A percentile compares a stretch with the other conserved stretches of the same genome.
phyloP scores from a whole-genome alignment of 345 rosid genomes.

The Populus nigra region DNA sequence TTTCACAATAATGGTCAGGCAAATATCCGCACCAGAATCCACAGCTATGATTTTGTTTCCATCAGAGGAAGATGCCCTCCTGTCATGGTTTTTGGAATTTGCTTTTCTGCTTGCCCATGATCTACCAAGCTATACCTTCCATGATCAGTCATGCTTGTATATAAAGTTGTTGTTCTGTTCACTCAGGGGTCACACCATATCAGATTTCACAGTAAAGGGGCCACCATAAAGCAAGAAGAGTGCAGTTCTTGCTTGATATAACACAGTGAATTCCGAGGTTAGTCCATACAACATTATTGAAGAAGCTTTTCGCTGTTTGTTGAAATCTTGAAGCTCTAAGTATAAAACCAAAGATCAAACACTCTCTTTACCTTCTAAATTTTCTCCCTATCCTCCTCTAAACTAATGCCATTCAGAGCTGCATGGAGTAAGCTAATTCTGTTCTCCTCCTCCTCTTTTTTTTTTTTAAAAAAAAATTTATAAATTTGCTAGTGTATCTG shows the following conservation, averaged over 20 bases:
- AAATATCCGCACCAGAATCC: slow-evolving; percentile 32
- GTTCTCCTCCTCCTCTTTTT: too few relatives aligned
- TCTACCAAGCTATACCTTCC: background rate
- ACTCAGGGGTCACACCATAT: background rate
- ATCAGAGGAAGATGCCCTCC: slow-evolving; percentile 27
- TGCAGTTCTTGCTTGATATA: background rate
- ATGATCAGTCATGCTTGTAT: background rate
- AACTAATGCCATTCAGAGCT: background rate
- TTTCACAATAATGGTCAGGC: slow-evolving; percentile 33
- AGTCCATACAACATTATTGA: background rate
- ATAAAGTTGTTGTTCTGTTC: slow-evolving; percentile 1
- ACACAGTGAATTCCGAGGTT: background rate
- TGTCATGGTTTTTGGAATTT: slow-evolving; percentile 2
- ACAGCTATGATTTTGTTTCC: slow-evolving; percentile 32
- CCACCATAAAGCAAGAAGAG: background rate
- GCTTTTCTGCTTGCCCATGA: background rate
- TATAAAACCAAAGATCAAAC: background rate
- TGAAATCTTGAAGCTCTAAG: background rate
- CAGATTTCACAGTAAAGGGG: background rate
- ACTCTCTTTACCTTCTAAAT: background rate
- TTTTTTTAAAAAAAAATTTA: too few relatives aligned
- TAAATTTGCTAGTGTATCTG: background rate
- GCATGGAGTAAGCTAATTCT: background rate
- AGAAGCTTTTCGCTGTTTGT: background rate
- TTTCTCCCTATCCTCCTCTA: background rate